Conservation (phyloP, 345 rosid genomes). For the Salix arbutifolia region DNA sequence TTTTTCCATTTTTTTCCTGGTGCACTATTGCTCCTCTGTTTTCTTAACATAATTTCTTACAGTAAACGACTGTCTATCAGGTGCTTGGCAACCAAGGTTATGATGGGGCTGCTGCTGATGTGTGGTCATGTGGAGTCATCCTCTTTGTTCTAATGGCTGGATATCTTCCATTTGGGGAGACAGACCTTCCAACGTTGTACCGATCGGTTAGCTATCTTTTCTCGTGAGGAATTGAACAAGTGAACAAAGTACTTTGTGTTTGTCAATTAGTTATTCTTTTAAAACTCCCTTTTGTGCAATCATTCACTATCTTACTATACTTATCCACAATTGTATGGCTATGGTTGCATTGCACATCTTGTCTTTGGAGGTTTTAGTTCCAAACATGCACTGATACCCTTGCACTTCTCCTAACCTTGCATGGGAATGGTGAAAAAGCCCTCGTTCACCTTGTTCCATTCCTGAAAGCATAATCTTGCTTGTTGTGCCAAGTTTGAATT, state of each 20-base stretch:
- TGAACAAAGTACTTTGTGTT: background rate
- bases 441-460: conserved; percentile 1
- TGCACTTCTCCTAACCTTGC: background rate
- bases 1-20: background rate
- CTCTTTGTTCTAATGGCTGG: conserved; percentile 89
- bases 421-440: background rate
- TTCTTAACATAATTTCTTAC: conserved; percentile 10
- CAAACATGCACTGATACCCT: conserved; percentile 1
- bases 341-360: background rate
- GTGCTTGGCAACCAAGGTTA: conserved; percentile 65
- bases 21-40: background rate
- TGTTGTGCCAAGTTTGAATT: conserved; percentile 1
- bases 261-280: background rate
- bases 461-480: background rate
- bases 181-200: conserved; percentile 70
- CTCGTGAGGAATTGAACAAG: background rate
- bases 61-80: conserved; percentile 26
- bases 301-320: background rate
- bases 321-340: background rate
- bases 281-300: background rate
- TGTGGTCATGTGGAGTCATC: conserved; percentile 96
- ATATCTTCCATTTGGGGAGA: conserved; percentile 72
- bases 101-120: conserved; percentile 85
- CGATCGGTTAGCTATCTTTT: conserved; percentile 47
- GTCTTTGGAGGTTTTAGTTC: conserved; percentile 7